Conservation (phyloP, 1,139 yeast genomes). For the Pneumocystis carinii region DNA sequence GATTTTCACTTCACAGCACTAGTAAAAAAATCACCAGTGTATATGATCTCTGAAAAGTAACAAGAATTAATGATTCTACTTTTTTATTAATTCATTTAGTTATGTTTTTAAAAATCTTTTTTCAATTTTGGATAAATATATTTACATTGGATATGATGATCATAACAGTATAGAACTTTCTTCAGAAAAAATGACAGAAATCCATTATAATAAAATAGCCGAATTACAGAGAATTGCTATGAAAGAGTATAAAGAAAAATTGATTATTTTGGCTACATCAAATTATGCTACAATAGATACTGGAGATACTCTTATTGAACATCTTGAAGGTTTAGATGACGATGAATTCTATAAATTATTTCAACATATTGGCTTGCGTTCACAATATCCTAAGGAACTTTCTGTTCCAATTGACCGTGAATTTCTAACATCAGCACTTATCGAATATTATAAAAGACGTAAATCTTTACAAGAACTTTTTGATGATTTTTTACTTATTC, state of each 20-base stretch:
- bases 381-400: neutral
- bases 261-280: slow-evolving; percentile 21
- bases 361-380: neutral
- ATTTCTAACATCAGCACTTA: slow-evolving; percentile 15
- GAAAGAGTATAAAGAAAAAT: slow-evolving; percentile 17
- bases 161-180: slow-evolving; percentile 26
- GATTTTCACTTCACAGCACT: slow-evolving; percentile 19
- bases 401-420: slow-evolving; percentile 3
- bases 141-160: slow-evolving; percentile 32
- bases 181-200: slow-evolving; percentile 15
- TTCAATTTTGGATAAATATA: slow-evolving; percentile 20
- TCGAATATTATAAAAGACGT: slow-evolving; percentile 12
- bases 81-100: neutral
- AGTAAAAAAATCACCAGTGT: slow-evolving; percentile 6
- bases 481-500: neutral
- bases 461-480: slow-evolving; percentile 11
- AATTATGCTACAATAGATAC: slow-evolving; percentile 21
- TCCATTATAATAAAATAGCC: slow-evolving; percentile 14
- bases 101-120: slow-evolving; percentile 10
- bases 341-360: slow-evolving; percentile 18
- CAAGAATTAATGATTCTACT: neutral
- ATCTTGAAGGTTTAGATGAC: slow-evolving; percentile 16
- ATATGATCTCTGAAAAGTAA: slow-evolving; percentile 2
- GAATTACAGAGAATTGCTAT: slow-evolving; percentile 19
- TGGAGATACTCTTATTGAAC: slow-evolving; percentile 19